Conservation (phyloP, 768 basidiomycete genomes). For the Auricularia sp. region DNA sequence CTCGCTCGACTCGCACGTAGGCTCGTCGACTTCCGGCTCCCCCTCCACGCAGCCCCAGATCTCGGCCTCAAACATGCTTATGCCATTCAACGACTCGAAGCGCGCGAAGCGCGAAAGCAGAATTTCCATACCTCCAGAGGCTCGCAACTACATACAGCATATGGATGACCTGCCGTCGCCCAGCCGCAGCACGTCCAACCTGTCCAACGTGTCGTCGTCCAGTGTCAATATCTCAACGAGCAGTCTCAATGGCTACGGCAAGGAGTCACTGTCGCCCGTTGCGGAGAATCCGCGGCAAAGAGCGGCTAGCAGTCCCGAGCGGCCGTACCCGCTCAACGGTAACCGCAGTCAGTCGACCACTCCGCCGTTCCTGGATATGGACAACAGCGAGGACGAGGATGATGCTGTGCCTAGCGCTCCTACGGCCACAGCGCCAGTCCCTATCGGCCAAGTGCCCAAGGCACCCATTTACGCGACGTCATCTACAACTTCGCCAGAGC, state of each 20-base stretch:
- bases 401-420: conserved; percentile 27
- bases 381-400: conserved; percentile 31
- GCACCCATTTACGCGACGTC: neutral
- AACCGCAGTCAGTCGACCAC: conserved; percentile 19
- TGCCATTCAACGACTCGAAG: conserved; percentile 19
- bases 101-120: conserved; percentile 45
- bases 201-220: neutral
- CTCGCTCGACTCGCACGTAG: conserved; percentile 3
- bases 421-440: conserved; percentile 3
- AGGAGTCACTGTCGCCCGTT: neutral
- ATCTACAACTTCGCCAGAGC: neutral
- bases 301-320: neutral
- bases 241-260: neutral
- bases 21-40: conserved; percentile 1
- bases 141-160: conserved; percentile 57
- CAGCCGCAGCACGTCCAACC: conserved; percentile 9
- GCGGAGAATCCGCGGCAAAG: neutral
- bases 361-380: conserved; percentile 56
- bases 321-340: neutral
- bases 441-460: conserved; percentile 4
- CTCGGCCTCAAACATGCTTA: conserved; percentile 3
- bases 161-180: conserved; percentile 53
- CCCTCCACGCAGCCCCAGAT: conserved; percentile 1
- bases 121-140: conserved; percentile 67
- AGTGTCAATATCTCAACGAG: neutral